Evolutionary conservation across 1,139 yeast genomes (phyloP).

Genomic region (Geotrichum histeridarum): DNA sequence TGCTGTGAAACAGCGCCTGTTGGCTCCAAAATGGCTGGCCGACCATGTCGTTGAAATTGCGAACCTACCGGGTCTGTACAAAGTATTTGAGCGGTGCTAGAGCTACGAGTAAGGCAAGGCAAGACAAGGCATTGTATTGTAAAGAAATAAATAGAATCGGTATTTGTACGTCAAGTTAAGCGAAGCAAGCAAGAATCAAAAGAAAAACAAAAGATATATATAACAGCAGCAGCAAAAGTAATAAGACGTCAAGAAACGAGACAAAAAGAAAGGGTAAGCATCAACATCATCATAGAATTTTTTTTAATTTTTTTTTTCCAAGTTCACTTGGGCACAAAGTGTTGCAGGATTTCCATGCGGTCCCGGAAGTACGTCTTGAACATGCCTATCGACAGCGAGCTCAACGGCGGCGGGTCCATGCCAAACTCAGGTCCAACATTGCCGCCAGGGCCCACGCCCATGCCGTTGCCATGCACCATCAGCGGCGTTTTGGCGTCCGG

Average conservation of each 20-base stretch:
- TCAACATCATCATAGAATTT: neutral
- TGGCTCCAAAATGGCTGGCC: conserved; percentile 55
- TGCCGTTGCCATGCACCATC: neutral
- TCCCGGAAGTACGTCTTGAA: conserved; percentile 30
- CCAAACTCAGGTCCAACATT: neutral
- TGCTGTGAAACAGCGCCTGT: conserved; percentile 52
- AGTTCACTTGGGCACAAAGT: neutral
- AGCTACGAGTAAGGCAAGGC: neutral
- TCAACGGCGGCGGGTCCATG: neutral
- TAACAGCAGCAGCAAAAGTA: neutral
- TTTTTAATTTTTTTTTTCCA: no score
- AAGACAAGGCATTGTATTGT: neutral
- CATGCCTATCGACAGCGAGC: conserved; percentile 19
- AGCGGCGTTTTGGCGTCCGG: neutral
- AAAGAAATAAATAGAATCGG: neutral
- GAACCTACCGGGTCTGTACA: conserved; percentile 82
- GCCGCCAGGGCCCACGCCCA: neutral
- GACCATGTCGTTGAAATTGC: conserved; percentile 76
- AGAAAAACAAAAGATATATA: conserved; percentile 2
- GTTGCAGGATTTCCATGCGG: conserved; percentile 28
- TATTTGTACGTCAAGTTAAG: neutral
- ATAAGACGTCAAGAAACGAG: conserved; percentile 3
- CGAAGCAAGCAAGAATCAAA: neutral
- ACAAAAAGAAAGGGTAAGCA: conserved; percentile 6
- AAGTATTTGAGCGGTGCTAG: conserved; percentile 86